Conservation (phyloP, 2,329 filamentous ascomycete genomes). For the Penicillium frequentans region DNA sequence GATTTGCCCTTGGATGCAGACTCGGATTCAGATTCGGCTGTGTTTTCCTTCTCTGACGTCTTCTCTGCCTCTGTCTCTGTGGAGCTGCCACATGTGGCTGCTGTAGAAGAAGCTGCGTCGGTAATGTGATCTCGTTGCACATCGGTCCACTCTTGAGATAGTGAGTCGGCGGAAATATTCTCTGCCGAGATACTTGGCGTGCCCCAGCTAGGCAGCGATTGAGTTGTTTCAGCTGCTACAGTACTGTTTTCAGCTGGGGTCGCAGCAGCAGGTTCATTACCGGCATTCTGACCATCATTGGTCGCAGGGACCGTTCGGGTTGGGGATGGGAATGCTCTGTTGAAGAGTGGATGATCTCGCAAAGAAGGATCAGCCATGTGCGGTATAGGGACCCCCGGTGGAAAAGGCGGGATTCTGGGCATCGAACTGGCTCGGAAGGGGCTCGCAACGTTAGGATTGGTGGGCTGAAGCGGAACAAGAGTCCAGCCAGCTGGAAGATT, state of each 20-base stretch:
- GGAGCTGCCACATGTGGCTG: slow-evolving; percentile 15
- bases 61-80: background rate
- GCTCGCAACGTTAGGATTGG: slow-evolving; percentile 5
- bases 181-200: slow-evolving; percentile 6
- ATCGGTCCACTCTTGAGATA: slow-evolving; percentile 33
- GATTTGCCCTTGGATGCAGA: slow-evolving; percentile 33
- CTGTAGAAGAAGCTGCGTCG: slow-evolving; percentile 12
- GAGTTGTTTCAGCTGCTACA: background rate
- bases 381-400: background rate
- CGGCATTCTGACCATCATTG: background rate
- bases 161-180: slow-evolving; percentile 21
- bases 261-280: background rate
- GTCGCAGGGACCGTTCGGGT: background rate
- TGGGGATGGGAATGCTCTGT: background rate
- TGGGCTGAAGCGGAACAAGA: slow-evolving; percentile 30
- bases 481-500: slow-evolving; percentile 53
- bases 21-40: slow-evolving; percentile 5
- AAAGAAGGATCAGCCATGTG: background rate
- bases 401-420: background rate
- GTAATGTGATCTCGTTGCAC: slow-evolving; percentile 22
- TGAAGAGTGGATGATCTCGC: background rate
- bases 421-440: slow-evolving; percentile 1
- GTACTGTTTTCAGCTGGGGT: background rate
- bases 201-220: slow-evolving; percentile 22
- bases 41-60: slow-evolving; percentile 6